Evolutionary conservation across 2,329 filamentous ascomycete genomes (phyloP).

Genomic region (Bipolaris bicolor): DNA sequence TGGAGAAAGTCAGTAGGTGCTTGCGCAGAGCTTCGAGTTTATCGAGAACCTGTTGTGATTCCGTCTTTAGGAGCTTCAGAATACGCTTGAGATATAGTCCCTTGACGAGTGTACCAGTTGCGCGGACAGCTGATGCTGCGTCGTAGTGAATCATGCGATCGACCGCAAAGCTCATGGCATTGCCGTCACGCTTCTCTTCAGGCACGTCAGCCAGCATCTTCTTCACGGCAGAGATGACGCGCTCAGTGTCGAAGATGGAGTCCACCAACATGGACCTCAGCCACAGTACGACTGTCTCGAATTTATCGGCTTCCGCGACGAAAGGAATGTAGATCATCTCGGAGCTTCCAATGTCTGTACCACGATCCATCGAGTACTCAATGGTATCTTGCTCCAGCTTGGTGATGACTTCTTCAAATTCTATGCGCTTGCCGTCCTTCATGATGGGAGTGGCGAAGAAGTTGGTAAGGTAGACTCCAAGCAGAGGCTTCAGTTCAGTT

Average conservation of each 20-base stretch:
- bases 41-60: slow-evolving; percentile 74
- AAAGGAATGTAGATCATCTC: slow-evolving; percentile 84
- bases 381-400: slow-evolving; percentile 91
- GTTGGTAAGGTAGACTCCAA: slow-evolving; percentile 84
- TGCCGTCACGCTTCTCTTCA: slow-evolving; percentile 86
- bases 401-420: slow-evolving; percentile 91
- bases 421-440: slow-evolving; percentile 74
- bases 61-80: slow-evolving; percentile 77
- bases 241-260: slow-evolving; percentile 79
- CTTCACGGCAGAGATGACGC: slow-evolving; percentile 67
- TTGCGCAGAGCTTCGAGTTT: slow-evolving; percentile 79
- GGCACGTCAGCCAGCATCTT: slow-evolving; percentile 92
- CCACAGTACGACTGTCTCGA: slow-evolving; percentile 81
- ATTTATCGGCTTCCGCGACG: slow-evolving; percentile 87
- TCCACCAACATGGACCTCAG: slow-evolving; percentile 85
- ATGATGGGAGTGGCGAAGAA: slow-evolving; percentile 93
- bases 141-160: slow-evolving; percentile 81
- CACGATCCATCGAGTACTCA: slow-evolving; percentile 75
- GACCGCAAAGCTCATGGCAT: slow-evolving; percentile 66
- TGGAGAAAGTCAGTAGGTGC: slow-evolving; percentile 80
- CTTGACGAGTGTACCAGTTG: slow-evolving; percentile 82
- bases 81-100: slow-evolving; percentile 85
- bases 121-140: slow-evolving; percentile 75
- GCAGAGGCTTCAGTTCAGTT: slow-evolving; percentile 80
- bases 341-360: slow-evolving; percentile 72